Base-by-base conservation (phyloP, 192 early-diverging fungal genomes). In the Spizellomyces sp. region DNA sequence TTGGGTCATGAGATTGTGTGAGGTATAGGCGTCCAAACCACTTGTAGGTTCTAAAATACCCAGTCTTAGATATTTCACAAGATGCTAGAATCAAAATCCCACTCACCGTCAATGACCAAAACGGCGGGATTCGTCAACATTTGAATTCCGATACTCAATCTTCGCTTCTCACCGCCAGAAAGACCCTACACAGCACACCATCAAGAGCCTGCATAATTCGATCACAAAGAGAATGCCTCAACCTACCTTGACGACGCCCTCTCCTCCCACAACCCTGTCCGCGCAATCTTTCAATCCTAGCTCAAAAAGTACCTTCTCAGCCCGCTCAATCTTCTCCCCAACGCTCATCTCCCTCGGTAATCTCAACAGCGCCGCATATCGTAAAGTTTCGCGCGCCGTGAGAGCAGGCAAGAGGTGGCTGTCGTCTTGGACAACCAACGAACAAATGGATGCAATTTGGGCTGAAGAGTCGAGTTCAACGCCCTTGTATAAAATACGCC, bases 51-150 rank as follows among this genome's bases (percentile, higher is more conserved):
- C 65, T 36, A 36, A 36, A 36, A 36, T 3, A 36, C 27, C 0
- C 27, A 36, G 27, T 36, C 57, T 42, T 14, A 45, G 44, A 64
- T 17, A 45, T 1, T 3, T n/a, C 9, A 61, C 19, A 2, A 17
- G 27, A 22, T 10, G 41, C 1, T 62, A 9, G 27, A 47, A 21
- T 9, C 21, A 19, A 14, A 0, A 19, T 9, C 15, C 21, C 0
- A 9, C 36, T n/a, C 48, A 59, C 83, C 95, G 81, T 97, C 95
- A 66, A 95, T 82, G 81, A 97, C 93, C 44, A 97, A 91, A 89
- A 80, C 90, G 82, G 89, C 89, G 15, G 94, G 94, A 67, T 90
- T 88, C 27, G 91, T 87, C 22, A 93, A 89, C 59, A 96, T 80
- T 77, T 95, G 93, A 17, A 93, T 79, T 60, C 87, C 95, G 71